Base-by-base conservation (phyloP, 768 basidiomycete genomes). In the Leccinum subtestaceum region DNA sequence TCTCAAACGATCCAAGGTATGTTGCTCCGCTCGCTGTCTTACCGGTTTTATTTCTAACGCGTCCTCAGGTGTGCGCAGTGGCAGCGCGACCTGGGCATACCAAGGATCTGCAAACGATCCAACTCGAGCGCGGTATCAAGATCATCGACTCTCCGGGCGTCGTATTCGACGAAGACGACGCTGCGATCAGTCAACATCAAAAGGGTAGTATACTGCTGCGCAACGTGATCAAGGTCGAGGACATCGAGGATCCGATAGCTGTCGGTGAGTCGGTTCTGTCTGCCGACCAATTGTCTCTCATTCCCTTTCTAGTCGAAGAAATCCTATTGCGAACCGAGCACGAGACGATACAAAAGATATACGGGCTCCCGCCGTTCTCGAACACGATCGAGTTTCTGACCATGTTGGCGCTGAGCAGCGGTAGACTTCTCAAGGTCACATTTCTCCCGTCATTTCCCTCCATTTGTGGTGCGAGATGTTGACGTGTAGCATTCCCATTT, bases 111-210 rank as follows among this genome's bases (percentile, higher is more conserved):
- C 95, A 99, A 74, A 91, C 91, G 7, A 76, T 98, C 5, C 92
- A 93, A 61, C 80, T 99, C 4, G 97, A 98, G 72, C 91, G 95
- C 48, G 94, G 95, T 1, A 81, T 99, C 68, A 86, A 88, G 57
- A 88, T 98, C 36, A 81, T 98, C 5, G 97, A 98, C 74, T 98
- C 95, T 40, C 96, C 97, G 1, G 97, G 96, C 60, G 94, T 98
- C 19, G 91, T 99, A 2, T 93, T 97, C 64, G 93, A 95, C 60
- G 91, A 93, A 57, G 86, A 90, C 52, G 74, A 79, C 51, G 73
- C 70, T 36, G 63, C 82, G 74, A 73, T 74, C 48, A 76, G 72
- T 23, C 85, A 84, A 56, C 78, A 79, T 21, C 72, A 70, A 29
- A 78, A 72, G 54, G 75, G 73, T 4, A 88, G 85, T 64, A 78